These are phyloP conservation scores for Mycena haematopus DNA, from an alignment of 768 basidiomycete species.

Conservation along the genomic window DNA sequence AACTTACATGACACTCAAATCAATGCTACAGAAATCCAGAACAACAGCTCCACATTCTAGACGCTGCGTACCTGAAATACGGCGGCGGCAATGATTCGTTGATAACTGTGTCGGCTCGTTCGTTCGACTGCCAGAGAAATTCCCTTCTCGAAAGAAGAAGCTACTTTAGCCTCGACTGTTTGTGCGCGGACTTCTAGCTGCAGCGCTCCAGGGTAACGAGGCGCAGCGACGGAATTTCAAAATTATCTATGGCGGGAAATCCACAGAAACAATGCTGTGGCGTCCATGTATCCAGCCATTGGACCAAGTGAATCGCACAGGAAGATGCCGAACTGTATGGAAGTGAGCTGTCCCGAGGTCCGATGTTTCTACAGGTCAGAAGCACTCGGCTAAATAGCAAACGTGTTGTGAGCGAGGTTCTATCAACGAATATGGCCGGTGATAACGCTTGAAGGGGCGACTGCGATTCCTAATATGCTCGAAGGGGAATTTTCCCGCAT, in stretches of 20 bases:
- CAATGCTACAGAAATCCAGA: background rate
- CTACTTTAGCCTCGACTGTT: too few species aligned
- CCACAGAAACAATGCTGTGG: background rate
- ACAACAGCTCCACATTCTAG: background rate
- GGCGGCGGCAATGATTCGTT: too few species aligned
- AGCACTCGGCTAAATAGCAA: background rate
- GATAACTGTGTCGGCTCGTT: too few species aligned
- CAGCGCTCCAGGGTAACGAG: too few species aligned
- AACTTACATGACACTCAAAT: too few species aligned
- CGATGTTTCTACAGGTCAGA: background rate
- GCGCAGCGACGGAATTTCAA: too few species aligned
- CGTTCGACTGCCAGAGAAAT: too few species aligned
- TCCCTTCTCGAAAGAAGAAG: background rate
- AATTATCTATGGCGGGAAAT: background rate
- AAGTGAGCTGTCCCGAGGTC: background rate
- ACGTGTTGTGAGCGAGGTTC: background rate
- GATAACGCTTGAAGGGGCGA: background rate
- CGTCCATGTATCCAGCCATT: background rate
- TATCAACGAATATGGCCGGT: background rate
- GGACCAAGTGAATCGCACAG: conserved; percentile 2
- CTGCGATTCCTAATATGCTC: background rate
- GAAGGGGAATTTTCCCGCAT: background rate
- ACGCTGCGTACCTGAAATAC: background rate
- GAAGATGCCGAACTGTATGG: conserved; percentile 5
- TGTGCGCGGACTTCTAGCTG: too few species aligned